These are phyloP conservation scores for Yamadazyma sp. DNA, from an alignment of 1,139 yeast species.

Conservation along the genomic window DNA sequence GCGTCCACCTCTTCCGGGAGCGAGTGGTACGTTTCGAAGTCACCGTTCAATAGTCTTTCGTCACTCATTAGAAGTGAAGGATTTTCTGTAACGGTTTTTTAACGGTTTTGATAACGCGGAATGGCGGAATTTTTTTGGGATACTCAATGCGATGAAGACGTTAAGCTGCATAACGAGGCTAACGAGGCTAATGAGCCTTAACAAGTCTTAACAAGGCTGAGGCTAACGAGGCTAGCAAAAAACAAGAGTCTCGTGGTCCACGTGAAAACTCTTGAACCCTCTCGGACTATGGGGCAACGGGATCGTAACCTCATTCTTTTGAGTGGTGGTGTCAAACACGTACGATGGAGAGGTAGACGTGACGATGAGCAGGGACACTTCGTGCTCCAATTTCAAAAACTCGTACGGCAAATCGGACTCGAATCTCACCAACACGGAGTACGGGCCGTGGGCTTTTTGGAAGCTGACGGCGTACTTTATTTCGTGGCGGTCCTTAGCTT, in stretches of 20 bases:
- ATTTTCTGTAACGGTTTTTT: background rate
- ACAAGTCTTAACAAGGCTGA: no score
- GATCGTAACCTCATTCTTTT: slow-evolving; percentile 4
- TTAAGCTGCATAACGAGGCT: no score
- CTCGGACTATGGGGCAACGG: slow-evolving; percentile 8
- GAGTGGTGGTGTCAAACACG: slow-evolving; percentile 5
- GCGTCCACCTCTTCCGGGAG: slow-evolving; percentile 7
- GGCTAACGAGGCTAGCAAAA: slow-evolving; percentile 12
- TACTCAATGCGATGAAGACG: no score
- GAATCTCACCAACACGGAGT: slow-evolving; percentile 7
- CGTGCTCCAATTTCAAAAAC: slow-evolving; percentile 5
- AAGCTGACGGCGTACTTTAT: slow-evolving; percentile 11
- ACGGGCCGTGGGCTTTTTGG: slow-evolving; percentile 8
- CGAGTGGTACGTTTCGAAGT: slow-evolving; percentile 19
- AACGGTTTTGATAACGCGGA: background rate
- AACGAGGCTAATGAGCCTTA: no score
- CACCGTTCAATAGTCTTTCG: slow-evolving; percentile 31
- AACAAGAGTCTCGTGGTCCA: slow-evolving; percentile 5
- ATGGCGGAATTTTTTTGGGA: no score
- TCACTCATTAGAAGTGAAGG: slow-evolving; percentile 24
- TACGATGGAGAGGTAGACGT: slow-evolving; percentile 5
- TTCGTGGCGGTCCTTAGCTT: no score
- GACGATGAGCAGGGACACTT: slow-evolving; percentile 7
- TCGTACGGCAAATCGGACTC: slow-evolving; percentile 12
- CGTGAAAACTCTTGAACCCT: slow-evolving; percentile 6